Evolutionary conservation across 495 filamentous ascomycete species (phyloP).

Genomic region (Hypoxylon fragiforme): DNA sequence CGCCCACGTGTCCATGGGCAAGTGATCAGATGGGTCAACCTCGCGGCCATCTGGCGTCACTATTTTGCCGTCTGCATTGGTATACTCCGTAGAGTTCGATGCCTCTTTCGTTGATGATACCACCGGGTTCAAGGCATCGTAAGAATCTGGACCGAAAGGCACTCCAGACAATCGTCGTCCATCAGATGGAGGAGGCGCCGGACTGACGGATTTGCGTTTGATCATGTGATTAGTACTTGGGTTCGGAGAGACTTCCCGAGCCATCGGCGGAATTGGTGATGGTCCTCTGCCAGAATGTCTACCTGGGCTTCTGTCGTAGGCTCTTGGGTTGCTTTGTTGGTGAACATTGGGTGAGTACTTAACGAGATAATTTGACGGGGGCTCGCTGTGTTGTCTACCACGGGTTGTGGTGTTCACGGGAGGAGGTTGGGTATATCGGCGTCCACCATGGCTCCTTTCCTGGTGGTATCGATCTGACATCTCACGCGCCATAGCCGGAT

Average conservation of each 20-base stretch:
- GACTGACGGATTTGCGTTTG: constrained; percentile 76
- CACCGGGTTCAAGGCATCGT: constrained; percentile 71
- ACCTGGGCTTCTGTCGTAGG: constrained; percentile 39
- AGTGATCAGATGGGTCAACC: constrained; percentile 90
- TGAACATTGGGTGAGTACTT: constrained; percentile 44
- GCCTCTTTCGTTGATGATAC: constrained; percentile 41
- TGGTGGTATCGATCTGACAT: constrained; percentile 56
- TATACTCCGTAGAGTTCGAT: constrained; percentile 37
- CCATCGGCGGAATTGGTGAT: constrained; percentile 40
- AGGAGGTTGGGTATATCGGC: constrained; percentile 46
- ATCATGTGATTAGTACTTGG: constrained; percentile 55
- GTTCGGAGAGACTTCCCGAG: constrained; percentile 63
- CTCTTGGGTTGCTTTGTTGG: constrained; percentile 39
- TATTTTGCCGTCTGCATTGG: constrained; percentile 62
- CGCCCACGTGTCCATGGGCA: constrained; percentile 88
- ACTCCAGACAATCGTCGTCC: constrained; percentile 61
- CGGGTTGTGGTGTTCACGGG: constrained; percentile 41
- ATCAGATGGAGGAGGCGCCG: constrained; percentile 62
- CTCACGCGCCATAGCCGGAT: constrained; percentile 60
- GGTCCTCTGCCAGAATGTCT: constrained; percentile 44
- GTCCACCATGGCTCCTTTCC: constrained; percentile 47
- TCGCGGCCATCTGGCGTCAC: constrained; percentile 82
- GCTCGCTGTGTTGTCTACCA: constrained; percentile 47
- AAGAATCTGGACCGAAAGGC: constrained; percentile 90
- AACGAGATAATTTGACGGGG: constrained; percentile 38